Evolutionary conservation across 1,284 basidiomycete species (phyloP), one percentile per base, ranked within the genome.

Genomic region (Stereum hirsutum): DNA sequence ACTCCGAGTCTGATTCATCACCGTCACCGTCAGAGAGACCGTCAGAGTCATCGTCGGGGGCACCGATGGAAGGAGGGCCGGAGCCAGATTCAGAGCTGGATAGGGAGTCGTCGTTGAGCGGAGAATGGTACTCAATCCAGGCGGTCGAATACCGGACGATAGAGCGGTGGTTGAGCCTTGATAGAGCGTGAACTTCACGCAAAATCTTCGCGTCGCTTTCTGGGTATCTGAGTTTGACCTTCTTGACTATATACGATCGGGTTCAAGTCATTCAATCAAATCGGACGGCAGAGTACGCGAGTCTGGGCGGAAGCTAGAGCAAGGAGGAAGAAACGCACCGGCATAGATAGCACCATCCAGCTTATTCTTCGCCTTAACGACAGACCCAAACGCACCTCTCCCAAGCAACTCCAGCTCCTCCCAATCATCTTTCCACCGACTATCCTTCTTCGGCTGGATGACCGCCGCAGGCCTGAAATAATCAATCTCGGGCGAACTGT

Each of bases 291-390:
- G n/a, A n/a, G n/a, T n/a, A n/a, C n/a, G n/a, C n/a, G n/a, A n/a
- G n/a, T 21, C 28, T 43, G 6, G 42, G 3, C 4, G 12, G 12
- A n/a, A 5, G 11, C 15, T 5, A 20, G 11, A 21, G 3, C 4
- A 8, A 23, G 12, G 19, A 24, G 26, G 11, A 25, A 25, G 17
- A 27, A 30, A 63, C 66, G 14, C 41, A 81, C 81, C 78, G 4
- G 89, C 85, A 53, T 86, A 87, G 43, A 82, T 80, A 25, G 77
- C 68, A 25, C 60, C 70, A 58, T 89, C 85, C 26, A 88, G 75
- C 63, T 81, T 88, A 57, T 97, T 94, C 42, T 83, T 71, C 1
- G 92, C 93, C 60, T 97, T 97, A 35, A 96, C 90, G 0, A 97
- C 94, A 19, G 89, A 87, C 0, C 93, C 92, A 58, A 94, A 98